Conservation (phyloP, 1,284 basidiomycete genomes). For the Ustilago bromivora region DNA sequence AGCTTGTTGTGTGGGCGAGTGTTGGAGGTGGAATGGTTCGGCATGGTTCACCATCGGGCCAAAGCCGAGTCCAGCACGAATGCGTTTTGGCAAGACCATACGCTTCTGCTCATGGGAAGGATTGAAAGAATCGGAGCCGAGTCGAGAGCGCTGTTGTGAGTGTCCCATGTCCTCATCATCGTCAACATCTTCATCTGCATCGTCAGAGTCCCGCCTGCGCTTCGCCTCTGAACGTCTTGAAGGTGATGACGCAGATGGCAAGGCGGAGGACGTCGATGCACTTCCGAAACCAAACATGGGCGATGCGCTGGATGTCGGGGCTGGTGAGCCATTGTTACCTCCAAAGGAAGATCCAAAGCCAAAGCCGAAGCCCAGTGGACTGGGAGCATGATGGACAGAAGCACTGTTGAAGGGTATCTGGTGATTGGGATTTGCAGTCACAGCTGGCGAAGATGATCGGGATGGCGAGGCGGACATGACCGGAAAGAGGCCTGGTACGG, state of each 20-base stretch:
- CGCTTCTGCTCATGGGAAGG: conserved; percentile 29
- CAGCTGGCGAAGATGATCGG: conserved; percentile 46
- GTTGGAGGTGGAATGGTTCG: conserved; percentile 22
- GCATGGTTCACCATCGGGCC: conserved; percentile 27
- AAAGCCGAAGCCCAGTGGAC: conserved; percentile 57
- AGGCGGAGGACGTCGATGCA: conserved; percentile 14
- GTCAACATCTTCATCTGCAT: conserved; percentile 40
- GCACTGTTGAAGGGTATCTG: conserved; percentile 58
- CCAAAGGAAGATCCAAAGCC: conserved; percentile 57
- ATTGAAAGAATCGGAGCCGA: conserved; percentile 24
- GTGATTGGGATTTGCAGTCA: conserved; percentile 40
- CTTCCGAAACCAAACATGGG: conserved; percentile 30
- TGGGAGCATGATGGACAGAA: conserved; percentile 56
- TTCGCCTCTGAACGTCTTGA: conserved; percentile 49
- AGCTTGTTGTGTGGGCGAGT: conserved; percentile 3
- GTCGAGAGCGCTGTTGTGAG: conserved; percentile 15
- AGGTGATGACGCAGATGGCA: conserved; percentile 9
- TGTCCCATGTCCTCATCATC: conserved; percentile 53
- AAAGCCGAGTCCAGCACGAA: conserved; percentile 53
- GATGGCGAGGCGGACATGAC: conserved; percentile 48
- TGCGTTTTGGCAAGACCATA: conserved; percentile 47
- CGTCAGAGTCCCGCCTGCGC: conserved; percentile 44
- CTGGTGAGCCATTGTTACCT: conserved; percentile 37
- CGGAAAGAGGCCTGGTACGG: conserved; percentile 31
- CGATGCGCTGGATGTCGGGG: conserved; percentile 18